Evolutionary conservation across 306 rosid genomes (phyloP).

Genomic region (Corylus americana): DNA sequence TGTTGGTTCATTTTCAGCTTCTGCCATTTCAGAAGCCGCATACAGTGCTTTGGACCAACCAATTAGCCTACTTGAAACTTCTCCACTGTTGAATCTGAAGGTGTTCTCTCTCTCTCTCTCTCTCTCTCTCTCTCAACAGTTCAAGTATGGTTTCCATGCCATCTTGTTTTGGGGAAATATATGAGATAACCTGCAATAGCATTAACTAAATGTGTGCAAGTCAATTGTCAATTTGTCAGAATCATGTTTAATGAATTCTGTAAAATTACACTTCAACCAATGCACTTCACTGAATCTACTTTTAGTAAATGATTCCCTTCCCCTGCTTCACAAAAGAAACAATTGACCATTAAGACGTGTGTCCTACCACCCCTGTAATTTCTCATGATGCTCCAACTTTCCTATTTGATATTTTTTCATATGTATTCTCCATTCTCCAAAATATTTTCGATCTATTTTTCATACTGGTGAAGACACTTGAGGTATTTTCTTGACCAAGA

Average conservation of each 20-base stretch:
- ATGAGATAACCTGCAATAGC: background rate
- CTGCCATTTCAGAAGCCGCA: slow-evolving; percentile 96
- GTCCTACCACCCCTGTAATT: background rate
- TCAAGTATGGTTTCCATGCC: background rate
- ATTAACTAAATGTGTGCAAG: background rate
- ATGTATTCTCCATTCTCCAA: background rate
- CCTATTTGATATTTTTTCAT: background rate
- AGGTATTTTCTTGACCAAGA: background rate
- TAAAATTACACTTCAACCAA: background rate
- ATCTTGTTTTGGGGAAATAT: background rate
- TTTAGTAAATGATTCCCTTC: background rate
- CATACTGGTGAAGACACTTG: background rate
- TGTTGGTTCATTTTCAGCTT: slow-evolving; percentile 88
- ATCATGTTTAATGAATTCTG: background rate
- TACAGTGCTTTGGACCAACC: slow-evolving; percentile 98
- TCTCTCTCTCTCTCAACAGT: background rate
- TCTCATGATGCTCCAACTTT: background rate
- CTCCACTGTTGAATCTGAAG: slow-evolving; percentile 89
- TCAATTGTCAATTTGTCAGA: background rate
- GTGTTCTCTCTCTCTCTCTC: slow-evolving; percentile 32
- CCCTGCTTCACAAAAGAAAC: background rate
- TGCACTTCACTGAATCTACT: background rate
- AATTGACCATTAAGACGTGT: background rate
- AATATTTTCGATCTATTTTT: too few relatives aligned
- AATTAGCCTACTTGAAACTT: slow-evolving; percentile 84